phyloP scores from a whole-genome alignment of 2,329 filamentous ascomycete genomes.

The Colletotrichum liriopes region DNA sequence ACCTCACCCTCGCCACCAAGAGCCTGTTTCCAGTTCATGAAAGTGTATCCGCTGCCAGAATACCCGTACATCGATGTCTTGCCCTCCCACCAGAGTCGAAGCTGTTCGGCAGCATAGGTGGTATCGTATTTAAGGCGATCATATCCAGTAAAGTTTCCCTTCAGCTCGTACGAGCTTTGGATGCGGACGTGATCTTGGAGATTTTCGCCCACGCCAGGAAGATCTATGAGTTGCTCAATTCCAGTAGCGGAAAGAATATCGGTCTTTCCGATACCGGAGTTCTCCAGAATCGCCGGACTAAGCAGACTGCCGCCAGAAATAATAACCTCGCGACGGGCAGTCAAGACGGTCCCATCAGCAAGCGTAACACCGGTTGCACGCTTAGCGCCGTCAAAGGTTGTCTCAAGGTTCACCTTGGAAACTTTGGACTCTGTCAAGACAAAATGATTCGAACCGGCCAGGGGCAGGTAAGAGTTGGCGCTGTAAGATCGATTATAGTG shows the following conservation, averaged over 20 bases:
- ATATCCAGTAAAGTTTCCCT: too few species aligned
- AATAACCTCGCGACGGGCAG: constrained; percentile 52
- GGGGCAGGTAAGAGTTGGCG: constrained; percentile 58
- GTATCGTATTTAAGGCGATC: too few species aligned
- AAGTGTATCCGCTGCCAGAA: constrained; percentile 56
- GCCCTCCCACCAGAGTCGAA: too few species aligned
- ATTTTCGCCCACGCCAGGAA: constrained; percentile 43
- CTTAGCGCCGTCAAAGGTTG: constrained; percentile 33
- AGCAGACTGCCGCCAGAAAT: constrained; percentile 63
- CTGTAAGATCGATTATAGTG: constrained; percentile 66
- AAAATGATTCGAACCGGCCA: constrained; percentile 61
- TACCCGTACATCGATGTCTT: too few species aligned
- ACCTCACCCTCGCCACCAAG: constrained; percentile 49
- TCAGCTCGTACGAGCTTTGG: too few species aligned
- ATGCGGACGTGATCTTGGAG: too few species aligned
- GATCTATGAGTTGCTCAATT: constrained; percentile 65
- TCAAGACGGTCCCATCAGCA: constrained; percentile 39
- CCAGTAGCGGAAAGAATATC: constrained; percentile 62
- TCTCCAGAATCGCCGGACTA: constrained; percentile 71
- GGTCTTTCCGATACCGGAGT: constrained; percentile 69
- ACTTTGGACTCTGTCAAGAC: constrained; percentile 55
- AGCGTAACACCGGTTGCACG: constrained; percentile 47
- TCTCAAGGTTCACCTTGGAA: constrained; percentile 54
- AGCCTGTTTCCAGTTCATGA: constrained; percentile 59
- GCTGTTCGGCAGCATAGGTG: too few species aligned